Conservation (phyloP, 78 protist species). For the Monosiga brevicollis region DNA sequence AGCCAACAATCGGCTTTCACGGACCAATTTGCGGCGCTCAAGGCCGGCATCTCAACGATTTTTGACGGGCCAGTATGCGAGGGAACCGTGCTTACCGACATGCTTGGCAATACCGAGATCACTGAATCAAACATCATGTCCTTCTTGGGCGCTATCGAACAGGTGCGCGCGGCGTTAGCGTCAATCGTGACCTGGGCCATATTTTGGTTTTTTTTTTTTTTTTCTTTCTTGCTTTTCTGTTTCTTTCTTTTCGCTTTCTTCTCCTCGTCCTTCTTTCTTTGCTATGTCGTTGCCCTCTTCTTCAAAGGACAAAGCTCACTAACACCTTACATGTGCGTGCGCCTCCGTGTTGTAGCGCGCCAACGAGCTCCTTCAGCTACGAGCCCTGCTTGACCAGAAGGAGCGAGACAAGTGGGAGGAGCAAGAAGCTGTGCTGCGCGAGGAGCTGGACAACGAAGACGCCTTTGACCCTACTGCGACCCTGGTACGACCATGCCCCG, state of each 20-base stretch:
- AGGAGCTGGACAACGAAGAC: neutral
- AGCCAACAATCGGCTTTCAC: neutral
- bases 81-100: neutral
- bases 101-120: slow-evolving; percentile 27
- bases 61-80: slow-evolving; percentile 18
- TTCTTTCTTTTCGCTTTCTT: no score
- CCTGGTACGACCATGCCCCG: neutral
- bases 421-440: neutral
- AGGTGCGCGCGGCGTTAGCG: no score
- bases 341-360: no score
- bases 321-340: no score
- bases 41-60: slow-evolving; percentile 11
- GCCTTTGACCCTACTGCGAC: neutral
- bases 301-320: no score
- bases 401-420: neutral
- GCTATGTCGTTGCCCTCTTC: no score
- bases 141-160: no score
- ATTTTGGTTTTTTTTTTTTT: no score
- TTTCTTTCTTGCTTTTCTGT: no score
- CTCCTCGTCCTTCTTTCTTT: no score
- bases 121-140: slow-evolving; percentile 37
- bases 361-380: neutral
- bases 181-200: no score
- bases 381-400: neutral
- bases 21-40: neutral